Conservation (phyloP, 768 basidiomycete genomes). For the Kwoniella mangroviensis region DNA sequence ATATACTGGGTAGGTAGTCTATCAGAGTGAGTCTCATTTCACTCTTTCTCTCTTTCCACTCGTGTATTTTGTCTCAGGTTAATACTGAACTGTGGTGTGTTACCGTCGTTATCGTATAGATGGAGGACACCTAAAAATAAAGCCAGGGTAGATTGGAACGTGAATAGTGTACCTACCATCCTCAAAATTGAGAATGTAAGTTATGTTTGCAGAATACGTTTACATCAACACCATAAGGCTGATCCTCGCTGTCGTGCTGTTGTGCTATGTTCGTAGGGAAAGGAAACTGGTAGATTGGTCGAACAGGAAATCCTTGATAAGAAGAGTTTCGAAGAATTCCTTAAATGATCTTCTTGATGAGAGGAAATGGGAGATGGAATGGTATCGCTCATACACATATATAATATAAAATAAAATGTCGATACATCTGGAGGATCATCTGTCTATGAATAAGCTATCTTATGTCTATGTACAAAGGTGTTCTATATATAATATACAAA, state of each 20-base stretch:
- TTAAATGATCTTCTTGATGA: constrained; percentile 4
- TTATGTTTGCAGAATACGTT: too few relatives aligned
- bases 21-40: constrained; percentile 49
- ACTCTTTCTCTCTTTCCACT: too few relatives aligned
- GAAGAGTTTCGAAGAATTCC: constrained; percentile 20
- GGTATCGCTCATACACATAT: too few relatives aligned
- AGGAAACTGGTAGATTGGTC: constrained; percentile 62
- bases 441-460: too few relatives aligned
- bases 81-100: too few relatives aligned
- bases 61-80: too few relatives aligned
- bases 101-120: constrained; percentile 29
- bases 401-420: neutral
- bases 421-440: neutral
- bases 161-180: constrained; percentile 52
- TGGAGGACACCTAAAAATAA: constrained; percentile 50
- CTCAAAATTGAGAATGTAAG: constrained; percentile 45
- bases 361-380: too few relatives aligned
- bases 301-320: constrained; percentile 75
- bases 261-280: constrained; percentile 36
- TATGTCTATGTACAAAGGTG: too few relatives aligned
- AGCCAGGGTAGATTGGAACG: constrained; percentile 48
- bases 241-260: too few relatives aligned
- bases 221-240: too few relatives aligned
- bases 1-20: constrained; percentile 51
- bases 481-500: too few relatives aligned